These are phyloP conservation scores for Willaertia magna DNA, from an alignment of 208 protist genomes.

Conservation along the genomic window DNA sequence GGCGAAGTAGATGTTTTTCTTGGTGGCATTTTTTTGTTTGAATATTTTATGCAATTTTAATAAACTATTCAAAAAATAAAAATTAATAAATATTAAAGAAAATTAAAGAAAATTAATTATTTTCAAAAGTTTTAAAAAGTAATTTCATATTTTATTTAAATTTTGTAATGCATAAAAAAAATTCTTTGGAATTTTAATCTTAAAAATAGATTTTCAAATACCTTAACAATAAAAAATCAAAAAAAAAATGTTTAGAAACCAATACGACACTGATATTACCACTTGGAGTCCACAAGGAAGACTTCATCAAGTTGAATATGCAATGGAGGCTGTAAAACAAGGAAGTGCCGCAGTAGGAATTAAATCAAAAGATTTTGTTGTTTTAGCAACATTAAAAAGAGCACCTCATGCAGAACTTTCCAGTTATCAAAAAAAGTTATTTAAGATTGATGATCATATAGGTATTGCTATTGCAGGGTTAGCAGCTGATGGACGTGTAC, in stretches of 20 bases:
- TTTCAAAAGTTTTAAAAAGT: too few species aligned
- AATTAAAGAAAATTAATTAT: too few species aligned
- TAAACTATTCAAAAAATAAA: too few species aligned
- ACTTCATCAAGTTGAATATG: constrained; percentile 97
- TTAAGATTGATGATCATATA: constrained; percentile 92
- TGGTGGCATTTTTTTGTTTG: too few species aligned
- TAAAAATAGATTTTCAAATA: too few species aligned
- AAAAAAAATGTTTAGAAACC: constrained; percentile 52
- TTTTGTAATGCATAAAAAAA: too few species aligned
- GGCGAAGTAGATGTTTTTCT: too few species aligned
- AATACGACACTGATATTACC: constrained; percentile 97
- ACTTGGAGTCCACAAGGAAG: constrained; percentile 91
- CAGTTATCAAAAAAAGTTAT: constrained; percentile 94
- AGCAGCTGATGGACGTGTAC: constrained; percentile 83
- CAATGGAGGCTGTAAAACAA: constrained; percentile 98
- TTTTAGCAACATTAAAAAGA: constrained; percentile 82
- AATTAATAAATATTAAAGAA: too few species aligned
- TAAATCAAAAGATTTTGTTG: constrained; percentile 82
- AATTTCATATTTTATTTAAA: too few species aligned
- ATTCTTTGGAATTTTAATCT: too few species aligned
- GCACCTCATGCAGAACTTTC: constrained; percentile 80
- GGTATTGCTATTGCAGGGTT: constrained; percentile 95
- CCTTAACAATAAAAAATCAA: too few species aligned
- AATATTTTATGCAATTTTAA: too few species aligned
- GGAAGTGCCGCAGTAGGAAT: constrained; percentile 89